A percentile compares a stretch with the other conserved stretches of the same genome.
Conservation (phyloP, 768 basidiomycete species). For the Fistulinella prunicolor region DNA sequence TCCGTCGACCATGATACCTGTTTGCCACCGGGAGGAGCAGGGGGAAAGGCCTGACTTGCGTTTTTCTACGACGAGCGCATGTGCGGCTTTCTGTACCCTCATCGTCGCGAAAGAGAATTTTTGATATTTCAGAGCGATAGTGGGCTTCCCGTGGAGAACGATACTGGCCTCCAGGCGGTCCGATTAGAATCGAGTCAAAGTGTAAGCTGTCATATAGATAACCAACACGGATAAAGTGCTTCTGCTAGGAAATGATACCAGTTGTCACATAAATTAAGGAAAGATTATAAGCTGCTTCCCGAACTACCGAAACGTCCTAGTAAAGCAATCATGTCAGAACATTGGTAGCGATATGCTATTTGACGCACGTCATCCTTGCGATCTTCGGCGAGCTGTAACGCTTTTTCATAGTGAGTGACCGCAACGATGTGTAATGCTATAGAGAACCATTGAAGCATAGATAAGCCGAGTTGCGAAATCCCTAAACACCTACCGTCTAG, state of each 20-base stretch:
- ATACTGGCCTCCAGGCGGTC: no score
- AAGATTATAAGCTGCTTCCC: constrained; percentile 87
- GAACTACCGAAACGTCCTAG: constrained; percentile 53
- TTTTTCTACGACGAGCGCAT: no score
- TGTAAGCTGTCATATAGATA: constrained; percentile 72
- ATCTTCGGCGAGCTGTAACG: constrained; percentile 59
- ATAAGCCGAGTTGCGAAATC: background rate
- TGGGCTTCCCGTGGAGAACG: no score
- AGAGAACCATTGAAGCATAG: background rate
- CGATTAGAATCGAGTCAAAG: no score
- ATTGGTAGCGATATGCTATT: background rate
- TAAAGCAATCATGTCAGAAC: background rate
- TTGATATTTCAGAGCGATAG: no score
- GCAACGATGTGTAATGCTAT: constrained; percentile 80
- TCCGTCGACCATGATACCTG: no score
- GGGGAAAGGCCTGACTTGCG: no score
- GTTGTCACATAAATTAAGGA: constrained; percentile 79
- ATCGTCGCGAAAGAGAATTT: no score
- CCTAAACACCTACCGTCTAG: constrained; percentile 57
- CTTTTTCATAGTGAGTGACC: constrained; percentile 78
- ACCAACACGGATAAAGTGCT: constrained; percentile 71
- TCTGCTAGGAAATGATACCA: constrained; percentile 72
- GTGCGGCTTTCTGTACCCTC: no score
- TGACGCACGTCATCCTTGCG: constrained; percentile 32
- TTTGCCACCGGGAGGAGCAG: no score